Evolutionary conservation across 2,329 filamentous ascomycete species (phyloP), one percentile per base, ranked within the genome.

Genomic region (Cladophialophora bantiana): DNA sequence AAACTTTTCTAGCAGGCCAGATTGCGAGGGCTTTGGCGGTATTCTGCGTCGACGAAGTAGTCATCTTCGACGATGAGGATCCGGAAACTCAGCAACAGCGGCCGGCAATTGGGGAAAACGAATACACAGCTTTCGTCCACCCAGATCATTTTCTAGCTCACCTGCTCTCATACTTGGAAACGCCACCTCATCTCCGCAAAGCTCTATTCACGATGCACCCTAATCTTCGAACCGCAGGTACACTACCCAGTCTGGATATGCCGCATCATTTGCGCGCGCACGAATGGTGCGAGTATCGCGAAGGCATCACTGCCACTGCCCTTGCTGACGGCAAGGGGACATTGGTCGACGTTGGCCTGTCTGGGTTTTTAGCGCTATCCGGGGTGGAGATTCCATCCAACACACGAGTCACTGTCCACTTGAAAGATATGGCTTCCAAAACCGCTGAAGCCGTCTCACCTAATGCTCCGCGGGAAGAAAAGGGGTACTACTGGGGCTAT

Each of bases 401-500:
- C 68, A 92, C 90, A 3, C 85, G 93, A 53, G 85, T 95, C 34
- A 96, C 93, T 0, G 80, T 96, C 20, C 86, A 86, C 18, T 56
- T 73, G 31, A 77, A 83, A 15, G 71, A 75, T 13, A 75, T 78
- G 1, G 71, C 74, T 0, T 67, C 56, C 7, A 65, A 81, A 3
- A 71, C 74, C 2, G 88, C 86, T 0, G 84, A 88, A 62, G 86
- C 89, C 15, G 89, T 94, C 2, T 83, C 89, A 40, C 90, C 92
- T 0, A 82, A 85, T 32, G 80, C 84, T 2, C 93, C 93, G 0
- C 85, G 92, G 65, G 89, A 90, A 60, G 88, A 93, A 70, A 86
- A 83, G 1, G 93, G 93, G 0, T 95, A 93, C 78, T 96, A 94
- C 79, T 96, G 93, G 92, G 93, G 93, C 54, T 96, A 90, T 77